A percentile compares a stretch with the other conserved stretches of the same genome.
phyloP scores from a whole-genome alignment of 345 rosid genomes.

The Dimocarpus longan region DNA sequence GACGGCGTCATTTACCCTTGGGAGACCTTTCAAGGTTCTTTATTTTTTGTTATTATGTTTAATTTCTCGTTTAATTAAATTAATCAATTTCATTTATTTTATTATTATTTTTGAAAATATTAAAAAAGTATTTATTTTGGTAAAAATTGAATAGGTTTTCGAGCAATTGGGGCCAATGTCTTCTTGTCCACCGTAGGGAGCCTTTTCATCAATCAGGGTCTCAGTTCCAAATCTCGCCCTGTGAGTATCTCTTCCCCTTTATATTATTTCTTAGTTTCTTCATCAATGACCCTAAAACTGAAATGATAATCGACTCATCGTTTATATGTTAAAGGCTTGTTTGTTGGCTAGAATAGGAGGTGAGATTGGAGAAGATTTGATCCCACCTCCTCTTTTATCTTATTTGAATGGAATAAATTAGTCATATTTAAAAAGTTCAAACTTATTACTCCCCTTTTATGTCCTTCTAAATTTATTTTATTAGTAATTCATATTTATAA shows the following conservation, averaged over 20 bases:
- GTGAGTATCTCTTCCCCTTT: conserved; percentile 25
- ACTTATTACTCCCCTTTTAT: too few relatives aligned
- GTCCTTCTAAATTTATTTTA: too few relatives aligned
- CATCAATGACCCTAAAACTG: too few relatives aligned
- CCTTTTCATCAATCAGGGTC: conserved; percentile 44
- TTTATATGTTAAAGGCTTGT: too few relatives aligned
- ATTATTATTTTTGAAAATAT: background rate
- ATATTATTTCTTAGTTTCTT: background rate
- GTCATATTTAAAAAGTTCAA: too few relatives aligned
- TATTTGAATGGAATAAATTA: too few relatives aligned
- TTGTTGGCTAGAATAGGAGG: too few relatives aligned
- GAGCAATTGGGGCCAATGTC: conserved; percentile 61
- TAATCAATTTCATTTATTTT: background rate
- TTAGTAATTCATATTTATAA: too few relatives aligned
- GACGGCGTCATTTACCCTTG: conserved; percentile 81
- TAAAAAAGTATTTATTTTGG: background rate
- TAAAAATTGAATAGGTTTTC: conserved; percentile 40
- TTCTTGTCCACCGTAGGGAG: conserved; percentile 34
- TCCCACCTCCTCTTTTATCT: too few relatives aligned
- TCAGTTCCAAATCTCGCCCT: conserved; percentile 64
- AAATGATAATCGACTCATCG: too few relatives aligned
- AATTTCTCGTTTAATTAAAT: background rate
- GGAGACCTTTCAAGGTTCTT: conserved; percentile 71
- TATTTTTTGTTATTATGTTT: too few relatives aligned
- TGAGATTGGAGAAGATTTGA: too few relatives aligned